These are phyloP conservation scores for Magnaporthales sp. DNA, from an alignment of 2,329 filamentous ascomycete genomes.

Conservation along the genomic window DNA sequence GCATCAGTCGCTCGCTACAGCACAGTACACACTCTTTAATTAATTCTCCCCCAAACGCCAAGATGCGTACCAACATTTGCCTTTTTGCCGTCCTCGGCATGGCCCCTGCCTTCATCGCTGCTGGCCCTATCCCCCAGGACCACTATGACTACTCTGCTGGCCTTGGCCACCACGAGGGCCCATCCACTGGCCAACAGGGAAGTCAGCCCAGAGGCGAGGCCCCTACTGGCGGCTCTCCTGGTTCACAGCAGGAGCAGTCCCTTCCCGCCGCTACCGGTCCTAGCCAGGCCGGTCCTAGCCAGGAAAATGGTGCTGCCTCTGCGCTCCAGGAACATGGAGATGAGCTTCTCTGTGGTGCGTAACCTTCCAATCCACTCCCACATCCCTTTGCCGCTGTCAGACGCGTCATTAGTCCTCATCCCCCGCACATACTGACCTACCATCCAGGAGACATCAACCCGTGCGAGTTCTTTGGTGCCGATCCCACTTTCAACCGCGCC, in stretches of 20 bases:
- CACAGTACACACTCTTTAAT: not conserved
- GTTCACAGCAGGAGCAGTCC: too few species aligned
- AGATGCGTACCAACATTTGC: not conserved
- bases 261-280: too few species aligned
- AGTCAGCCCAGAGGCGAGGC: not conserved
- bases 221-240: too few species aligned
- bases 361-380: not conserved
- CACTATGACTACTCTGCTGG: not conserved
- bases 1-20: not conserved
- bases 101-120: not conserved
- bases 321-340: too few species aligned
- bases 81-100: not conserved
- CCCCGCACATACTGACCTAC: not conserved
- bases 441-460: not conserved
- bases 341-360: not conserved
- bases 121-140: not conserved
- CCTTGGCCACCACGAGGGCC: not conserved
- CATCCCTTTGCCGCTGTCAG: not conserved
- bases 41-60: not conserved
- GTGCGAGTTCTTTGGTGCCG: not conserved
- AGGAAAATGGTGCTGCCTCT: too few species aligned
- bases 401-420: not conserved
- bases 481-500: not conserved
- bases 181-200: not conserved
- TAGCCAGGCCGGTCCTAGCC: too few species aligned